A percentile compares a stretch with the other conserved stretches of the same genome.
Evolutionary conservation across 192 early-diverging fungal genomes (phyloP).

Genomic region (Powellomyces hirtus): DNA sequence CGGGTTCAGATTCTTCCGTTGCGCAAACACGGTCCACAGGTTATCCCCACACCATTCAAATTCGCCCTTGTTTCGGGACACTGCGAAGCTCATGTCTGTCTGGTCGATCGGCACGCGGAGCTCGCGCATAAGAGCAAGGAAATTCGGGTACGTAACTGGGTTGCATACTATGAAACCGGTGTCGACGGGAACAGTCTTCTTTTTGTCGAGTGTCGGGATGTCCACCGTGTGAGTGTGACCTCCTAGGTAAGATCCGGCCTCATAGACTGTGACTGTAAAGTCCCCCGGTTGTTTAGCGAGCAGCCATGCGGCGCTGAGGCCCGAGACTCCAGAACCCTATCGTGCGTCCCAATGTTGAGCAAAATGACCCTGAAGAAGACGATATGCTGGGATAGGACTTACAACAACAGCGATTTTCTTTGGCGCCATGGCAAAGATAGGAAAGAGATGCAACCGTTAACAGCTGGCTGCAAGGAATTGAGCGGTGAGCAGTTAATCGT

Average conservation of each 20-base stretch:
- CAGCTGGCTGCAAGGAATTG: too few species aligned
- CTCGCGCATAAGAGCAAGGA: conserved; percentile 45
- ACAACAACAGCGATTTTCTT: conserved; percentile 4
- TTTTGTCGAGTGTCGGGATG: conserved; percentile 30
- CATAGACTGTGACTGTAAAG: conserved; percentile 50
- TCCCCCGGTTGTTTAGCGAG: conserved; percentile 32
- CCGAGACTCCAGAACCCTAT: conserved; percentile 37
- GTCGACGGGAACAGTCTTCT: conserved; percentile 52
- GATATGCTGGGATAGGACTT: background rate
- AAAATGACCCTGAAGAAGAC: background rate
- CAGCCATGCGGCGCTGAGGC: conserved; percentile 58
- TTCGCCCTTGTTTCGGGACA: conserved; percentile 58
- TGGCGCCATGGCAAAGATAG: conserved; percentile 2
- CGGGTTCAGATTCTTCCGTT: conserved; percentile 47
- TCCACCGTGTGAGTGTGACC: conserved; percentile 69
- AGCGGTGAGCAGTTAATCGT: too few species aligned
- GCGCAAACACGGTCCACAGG: conserved; percentile 54
- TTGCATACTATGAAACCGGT: conserved; percentile 71
- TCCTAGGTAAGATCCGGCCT: conserved; percentile 50
- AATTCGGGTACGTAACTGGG: conserved; percentile 62
- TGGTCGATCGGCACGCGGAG: conserved; percentile 40
- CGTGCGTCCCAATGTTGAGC: background rate
- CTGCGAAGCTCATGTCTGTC: conserved; percentile 61
- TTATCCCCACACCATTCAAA: conserved; percentile 66
- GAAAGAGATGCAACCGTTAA: too few species aligned